Conservation (phyloP, 1,139 yeast genomes). For the Zygosaccharomyces sapae region DNA sequence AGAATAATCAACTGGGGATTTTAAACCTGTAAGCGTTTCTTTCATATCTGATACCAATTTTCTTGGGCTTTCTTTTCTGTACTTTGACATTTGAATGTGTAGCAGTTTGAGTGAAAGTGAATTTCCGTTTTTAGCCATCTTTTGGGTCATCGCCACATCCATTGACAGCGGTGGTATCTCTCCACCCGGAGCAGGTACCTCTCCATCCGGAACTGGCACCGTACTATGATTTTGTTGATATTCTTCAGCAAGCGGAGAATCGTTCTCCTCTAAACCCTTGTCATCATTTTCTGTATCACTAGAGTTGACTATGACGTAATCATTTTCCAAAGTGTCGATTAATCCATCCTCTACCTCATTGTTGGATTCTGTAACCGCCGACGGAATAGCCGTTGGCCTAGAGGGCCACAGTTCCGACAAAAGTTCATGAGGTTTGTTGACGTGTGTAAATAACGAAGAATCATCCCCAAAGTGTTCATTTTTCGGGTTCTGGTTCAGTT, state of each 20-base stretch:
- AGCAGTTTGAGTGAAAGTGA: background rate
- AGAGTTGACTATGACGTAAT: conserved; percentile 12
- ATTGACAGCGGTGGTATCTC: conserved; percentile 10
- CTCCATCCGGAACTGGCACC: conserved; percentile 11
- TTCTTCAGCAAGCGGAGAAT: conserved; percentile 11
- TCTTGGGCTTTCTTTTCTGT: background rate
- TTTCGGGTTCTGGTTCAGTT: conserved; percentile 14
- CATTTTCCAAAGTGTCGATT: conserved; percentile 12
- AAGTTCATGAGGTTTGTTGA: conserved; percentile 26
- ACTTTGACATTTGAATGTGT: background rate
- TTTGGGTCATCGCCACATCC: conserved; percentile 26
- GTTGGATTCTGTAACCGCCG: background rate
- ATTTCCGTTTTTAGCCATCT: conserved; percentile 18
- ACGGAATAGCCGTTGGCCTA: conserved; percentile 12
- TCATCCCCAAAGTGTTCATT: conserved; percentile 17
- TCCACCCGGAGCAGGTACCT: conserved; percentile 6
- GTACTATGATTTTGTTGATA: conserved; percentile 19
- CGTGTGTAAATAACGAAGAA: conserved; percentile 9
- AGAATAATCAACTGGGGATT: conserved; percentile 11
- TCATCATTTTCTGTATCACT: conserved; percentile 19
- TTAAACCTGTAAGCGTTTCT: conserved; percentile 14
- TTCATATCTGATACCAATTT: conserved; percentile 8
- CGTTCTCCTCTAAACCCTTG: conserved; percentile 12
- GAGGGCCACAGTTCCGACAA: conserved; percentile 32
- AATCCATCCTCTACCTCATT: conserved; percentile 4